These are phyloP conservation scores for Triticum timopheevii DNA, from an alignment of 176 grass and related monocot genomes.

Conservation along the genomic window DNA sequence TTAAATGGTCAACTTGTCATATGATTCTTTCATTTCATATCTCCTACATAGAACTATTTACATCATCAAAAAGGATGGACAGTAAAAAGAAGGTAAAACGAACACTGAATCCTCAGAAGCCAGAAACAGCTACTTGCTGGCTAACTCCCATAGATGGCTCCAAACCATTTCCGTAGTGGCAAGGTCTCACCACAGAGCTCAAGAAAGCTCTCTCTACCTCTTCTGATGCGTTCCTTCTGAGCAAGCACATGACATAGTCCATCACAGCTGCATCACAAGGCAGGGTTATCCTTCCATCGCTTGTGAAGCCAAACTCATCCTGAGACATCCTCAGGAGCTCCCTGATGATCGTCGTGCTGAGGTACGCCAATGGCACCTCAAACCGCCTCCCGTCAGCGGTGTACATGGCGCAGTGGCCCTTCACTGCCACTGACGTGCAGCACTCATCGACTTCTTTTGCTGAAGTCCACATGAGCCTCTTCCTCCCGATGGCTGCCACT, in stretches of 20 bases:
- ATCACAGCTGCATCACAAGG: constrained; percentile 47
- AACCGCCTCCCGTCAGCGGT: constrained; percentile 25
- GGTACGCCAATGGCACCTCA: constrained; percentile 36
- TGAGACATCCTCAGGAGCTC: constrained; percentile 36
- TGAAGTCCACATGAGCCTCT: constrained; percentile 13
- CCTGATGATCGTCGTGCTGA: constrained; percentile 7
- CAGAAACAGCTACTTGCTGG: constrained; percentile 18
- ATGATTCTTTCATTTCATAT: background rate
- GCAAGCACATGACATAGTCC: constrained; percentile 52
- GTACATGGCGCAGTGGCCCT: constrained; percentile 38
- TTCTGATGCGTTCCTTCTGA: constrained; percentile 37
- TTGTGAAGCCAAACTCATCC: constrained; percentile 33
- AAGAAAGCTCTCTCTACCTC: constrained; percentile 50
- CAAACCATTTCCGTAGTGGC: constrained; percentile 1
- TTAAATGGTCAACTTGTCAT: background rate
- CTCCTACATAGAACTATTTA: background rate
- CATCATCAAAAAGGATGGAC: background rate
- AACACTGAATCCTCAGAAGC: background rate
- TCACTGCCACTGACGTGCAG: constrained; percentile 11
- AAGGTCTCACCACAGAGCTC: constrained; percentile 44
- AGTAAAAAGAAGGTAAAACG: background rate
- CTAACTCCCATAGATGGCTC: background rate
- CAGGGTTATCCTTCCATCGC: constrained; percentile 50
- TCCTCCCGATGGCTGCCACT: constrained; percentile 30
- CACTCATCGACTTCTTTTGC: background rate